Evolutionary conservation across 208 protist species (phyloP).

Genomic region (Crithidia fasciculata): DNA sequence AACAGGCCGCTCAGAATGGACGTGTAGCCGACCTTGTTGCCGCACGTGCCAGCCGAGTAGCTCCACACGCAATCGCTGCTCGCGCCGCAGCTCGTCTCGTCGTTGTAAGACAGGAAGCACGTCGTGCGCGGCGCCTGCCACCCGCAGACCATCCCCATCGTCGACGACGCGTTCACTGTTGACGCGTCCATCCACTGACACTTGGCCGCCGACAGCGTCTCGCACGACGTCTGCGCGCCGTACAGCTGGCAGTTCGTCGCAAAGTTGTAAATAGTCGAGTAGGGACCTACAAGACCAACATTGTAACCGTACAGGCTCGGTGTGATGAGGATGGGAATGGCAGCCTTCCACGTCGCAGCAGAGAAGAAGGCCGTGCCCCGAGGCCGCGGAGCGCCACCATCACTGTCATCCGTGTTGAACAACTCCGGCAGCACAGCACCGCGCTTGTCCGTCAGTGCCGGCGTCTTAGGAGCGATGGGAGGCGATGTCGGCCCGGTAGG

Average conservation of each 20-base stretch:
- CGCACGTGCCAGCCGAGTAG: conserved; percentile 17
- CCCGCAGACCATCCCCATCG: conserved; percentile 18
- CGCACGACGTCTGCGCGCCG: conserved; percentile 16
- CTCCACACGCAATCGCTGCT: conserved; percentile 31
- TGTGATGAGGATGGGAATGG: conserved; percentile 33
- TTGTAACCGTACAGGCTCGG: conserved; percentile 42
- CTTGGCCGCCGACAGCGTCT: conserved; percentile 21
- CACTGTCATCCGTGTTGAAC: not conserved
- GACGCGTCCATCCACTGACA: conserved; percentile 25
- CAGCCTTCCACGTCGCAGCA: conserved; percentile 24
- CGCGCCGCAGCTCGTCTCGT: conserved; percentile 15
- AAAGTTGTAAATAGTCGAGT: conserved; percentile 36
- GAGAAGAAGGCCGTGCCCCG: not conserved
- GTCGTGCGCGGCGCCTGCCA: conserved; percentile 31
- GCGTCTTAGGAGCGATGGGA: not conserved
- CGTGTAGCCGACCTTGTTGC: conserved; percentile 37
- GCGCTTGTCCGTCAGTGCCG: not conserved
- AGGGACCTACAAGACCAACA: conserved; percentile 46
- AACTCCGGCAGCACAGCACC: not conserved
- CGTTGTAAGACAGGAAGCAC: conserved; percentile 16
- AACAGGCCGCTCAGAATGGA: conserved; percentile 38
- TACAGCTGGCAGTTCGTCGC: conserved; percentile 48
- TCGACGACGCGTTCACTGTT: conserved; percentile 4
- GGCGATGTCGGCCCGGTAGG: not conserved
- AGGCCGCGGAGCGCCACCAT: not conserved